Conservation (phyloP, 2,329 filamentous ascomycete species). For the Xylariaceae sp. region DNA sequence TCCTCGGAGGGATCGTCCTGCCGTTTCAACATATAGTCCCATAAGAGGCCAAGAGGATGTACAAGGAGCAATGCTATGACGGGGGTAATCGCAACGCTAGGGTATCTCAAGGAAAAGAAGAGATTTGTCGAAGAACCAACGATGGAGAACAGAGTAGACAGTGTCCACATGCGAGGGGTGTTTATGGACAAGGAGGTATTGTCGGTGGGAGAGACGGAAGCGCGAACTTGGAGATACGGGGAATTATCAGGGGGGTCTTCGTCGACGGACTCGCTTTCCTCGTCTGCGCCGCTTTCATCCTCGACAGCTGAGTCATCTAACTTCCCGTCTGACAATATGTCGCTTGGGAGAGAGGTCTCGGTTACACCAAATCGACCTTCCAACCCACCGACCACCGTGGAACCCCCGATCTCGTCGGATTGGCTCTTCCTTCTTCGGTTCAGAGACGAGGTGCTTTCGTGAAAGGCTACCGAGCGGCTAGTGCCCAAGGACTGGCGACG, state of each 20-base stretch:
- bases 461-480: conserved; percentile 26
- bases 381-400: conserved; percentile 54
- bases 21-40: conserved; percentile 73
- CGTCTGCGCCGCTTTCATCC: conserved; percentile 42
- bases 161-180: conserved; percentile 83
- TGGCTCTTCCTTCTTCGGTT: conserved; percentile 34
- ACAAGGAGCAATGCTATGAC: conserved; percentile 85
- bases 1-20: conserved; percentile 55
- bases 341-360: conserved; percentile 50
- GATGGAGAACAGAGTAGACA: conserved; percentile 79
- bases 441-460: conserved; percentile 34
- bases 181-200: conserved; percentile 79
- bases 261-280: conserved; percentile 40
- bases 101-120: conserved; percentile 89
- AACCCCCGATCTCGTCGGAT: conserved; percentile 55
- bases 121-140: conserved; percentile 83
- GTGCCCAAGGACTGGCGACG: conserved; percentile 31
- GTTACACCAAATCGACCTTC: conserved; percentile 57
- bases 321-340: conserved; percentile 48
- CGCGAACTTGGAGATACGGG: conserved; percentile 77
- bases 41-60: conserved; percentile 78
- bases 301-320: conserved; percentile 33
- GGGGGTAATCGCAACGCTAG: conserved; percentile 85
- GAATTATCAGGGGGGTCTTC: conserved; percentile 68
- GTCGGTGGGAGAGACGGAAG: conserved; percentile 76